Base-by-base conservation (phyloP, 352 stramenopile genomes). In the Pythium brachiatum region DNA sequence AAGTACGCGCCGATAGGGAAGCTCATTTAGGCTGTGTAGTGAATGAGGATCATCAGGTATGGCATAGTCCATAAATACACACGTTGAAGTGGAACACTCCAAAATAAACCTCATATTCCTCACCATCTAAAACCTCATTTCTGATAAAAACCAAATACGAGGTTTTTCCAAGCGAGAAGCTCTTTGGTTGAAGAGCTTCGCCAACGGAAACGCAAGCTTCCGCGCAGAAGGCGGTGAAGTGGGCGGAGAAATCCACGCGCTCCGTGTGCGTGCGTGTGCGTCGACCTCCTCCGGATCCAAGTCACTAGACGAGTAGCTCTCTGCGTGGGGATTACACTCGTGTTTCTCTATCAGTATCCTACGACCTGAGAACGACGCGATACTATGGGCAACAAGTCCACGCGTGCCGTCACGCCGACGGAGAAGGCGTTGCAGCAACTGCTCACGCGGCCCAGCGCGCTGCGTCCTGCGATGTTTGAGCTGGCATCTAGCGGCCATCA, bases 1-100 rank as follows among this genome's bases (percentile, higher is more conserved):
- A 94, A 93, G 64, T 99, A 99, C 75, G 85, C 90, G 7, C 66
- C 95, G 52, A 88, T 98, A 9, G 87, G 88, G n/a, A 81, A 68
- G 18, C 51, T 93, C 1, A 20, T 68, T n/a, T n/a, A n/a, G n/a
- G n/a, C n/a, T n/a, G n/a, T n/a, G n/a, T n/a, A n/a, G n/a, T n/a
- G n/a, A n/a, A n/a, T 18, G 2, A 18, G 7, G 5, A 15, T 15
- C 11, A 11, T 38, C 60, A 60, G 3, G 8, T 56, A 67, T 23
- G 60, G 60, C n/a, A 36, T 53, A 21, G 13, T 12, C 53, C 61
- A 62, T 68, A 62, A 53, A 57, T 67, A 65, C 27, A 20, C 16
- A 63, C 41, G 62, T 68, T 68, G 62, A 68, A 68, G 62, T 68
- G 54, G n/a, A n/a, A n/a, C n/a, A n/a, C n/a, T n/a, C 29, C 29